Conservation (phyloP, 2,329 filamentous ascomycete genomes). For the Colletotrichum limetticola region DNA sequence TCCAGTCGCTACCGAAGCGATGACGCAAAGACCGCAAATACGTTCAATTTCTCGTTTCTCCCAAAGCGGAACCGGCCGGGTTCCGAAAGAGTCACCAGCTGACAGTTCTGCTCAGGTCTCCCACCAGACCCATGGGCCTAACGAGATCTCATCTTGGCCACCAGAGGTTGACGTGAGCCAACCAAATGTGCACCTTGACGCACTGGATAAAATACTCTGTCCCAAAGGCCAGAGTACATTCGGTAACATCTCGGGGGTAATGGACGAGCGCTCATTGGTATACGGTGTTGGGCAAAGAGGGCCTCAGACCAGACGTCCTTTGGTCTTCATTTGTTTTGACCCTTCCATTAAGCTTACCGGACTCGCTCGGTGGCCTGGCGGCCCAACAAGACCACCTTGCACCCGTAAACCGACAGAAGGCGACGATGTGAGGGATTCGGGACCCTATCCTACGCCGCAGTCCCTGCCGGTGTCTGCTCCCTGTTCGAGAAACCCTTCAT, state of each 20-base stretch:
- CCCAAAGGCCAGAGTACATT: constrained; percentile 43
- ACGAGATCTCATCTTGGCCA: constrained; percentile 39
- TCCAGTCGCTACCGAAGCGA: constrained; percentile 43
- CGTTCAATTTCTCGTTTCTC: constrained; percentile 40
- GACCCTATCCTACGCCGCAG: constrained; percentile 19
- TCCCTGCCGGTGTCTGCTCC: constrained; percentile 12
- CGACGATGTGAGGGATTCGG: not conserved
- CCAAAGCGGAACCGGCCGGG: not conserved
- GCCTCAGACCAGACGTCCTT: constrained; percentile 41
- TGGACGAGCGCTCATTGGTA: constrained; percentile 60
- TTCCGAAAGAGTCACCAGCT: not conserved
- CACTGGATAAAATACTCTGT: constrained; percentile 51
- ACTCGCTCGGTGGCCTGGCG: constrained; percentile 39
- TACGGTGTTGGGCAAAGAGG: constrained; percentile 49
- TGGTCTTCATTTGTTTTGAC: constrained; percentile 57
- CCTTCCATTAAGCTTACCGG: constrained; percentile 47
- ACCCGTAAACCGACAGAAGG: not conserved
- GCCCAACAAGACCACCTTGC: constrained; percentile 10
- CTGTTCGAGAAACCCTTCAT: constrained; percentile 12
- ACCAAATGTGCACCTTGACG: constrained; percentile 25
- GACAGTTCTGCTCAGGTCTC: not conserved
- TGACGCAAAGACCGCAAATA: constrained; percentile 56
- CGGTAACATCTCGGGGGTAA: constrained; percentile 51
- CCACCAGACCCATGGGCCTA: not conserved
- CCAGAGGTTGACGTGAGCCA: constrained; percentile 20